Evolutionary conservation across 441 rosid genomes (phyloP), one percentile per base, ranked within the genome.

Genomic region (Adansonia grandidieri): DNA sequence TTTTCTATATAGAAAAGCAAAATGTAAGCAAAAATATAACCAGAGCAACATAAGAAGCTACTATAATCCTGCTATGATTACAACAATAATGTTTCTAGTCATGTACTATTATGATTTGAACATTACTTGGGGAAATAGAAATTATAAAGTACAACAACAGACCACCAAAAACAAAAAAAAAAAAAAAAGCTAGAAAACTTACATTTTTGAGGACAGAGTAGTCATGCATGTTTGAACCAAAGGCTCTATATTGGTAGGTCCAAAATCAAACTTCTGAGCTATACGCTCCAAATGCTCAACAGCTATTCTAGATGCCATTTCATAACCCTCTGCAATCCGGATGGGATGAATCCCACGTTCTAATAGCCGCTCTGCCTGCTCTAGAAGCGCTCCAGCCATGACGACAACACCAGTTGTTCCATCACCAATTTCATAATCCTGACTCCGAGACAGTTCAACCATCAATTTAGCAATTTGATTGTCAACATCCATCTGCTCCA

Each of bases 401-500:
- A 97, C 97, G 78, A 97, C 98, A 81, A 95, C 98, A 57, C 98
- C 98, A 47, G 98, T 97, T 4, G 99, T 97, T 15, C 99, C 99
- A 87, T 97, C 98, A 76, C 98, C 98, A 73, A 97, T 95, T 78
- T 95, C 98, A 48, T 95, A 95, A 84, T 97, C 98, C 88, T 95
- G 98, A 84, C 99, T 97, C 67, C 92, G 80, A 0, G 98, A 97
- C 11, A 93, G 86, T 75, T 97, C 97, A 3, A 97, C 98, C 98
- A 97, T 93, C 73, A 97, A 86, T 76, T 93, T 93, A 0, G 98
- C 98, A 44, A 97, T 95, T 87, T 97, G 99, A 79, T 93, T 97
- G 80, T 97, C 97, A 75, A 97, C 98, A 85, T 97, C 98, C 99
- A 97, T 97, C 85, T 90, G 97, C 88, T 97, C 98, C 86, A 97